phyloP scores from a whole-genome alignment of 2,329 filamentous ascomycete genomes.

The Parafenestella ontariensis region DNA sequence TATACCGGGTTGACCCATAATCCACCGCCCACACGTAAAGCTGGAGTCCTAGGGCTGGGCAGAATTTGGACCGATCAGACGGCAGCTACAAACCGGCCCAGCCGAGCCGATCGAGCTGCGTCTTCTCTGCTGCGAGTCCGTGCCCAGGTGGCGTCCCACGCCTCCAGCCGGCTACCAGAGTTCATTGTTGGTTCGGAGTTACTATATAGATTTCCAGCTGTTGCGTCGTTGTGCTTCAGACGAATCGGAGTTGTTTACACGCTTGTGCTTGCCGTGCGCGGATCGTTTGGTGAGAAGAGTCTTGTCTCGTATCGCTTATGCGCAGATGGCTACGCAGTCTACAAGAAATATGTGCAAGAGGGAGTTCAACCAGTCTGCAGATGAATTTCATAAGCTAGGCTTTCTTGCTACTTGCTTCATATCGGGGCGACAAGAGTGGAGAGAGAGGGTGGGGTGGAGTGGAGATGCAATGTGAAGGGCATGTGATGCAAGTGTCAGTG shows the following conservation, averaged over 20 bases:
- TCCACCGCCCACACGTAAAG: slow-evolving; percentile 33
- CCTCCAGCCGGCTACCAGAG: slow-evolving; percentile 43
- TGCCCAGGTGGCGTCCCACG: slow-evolving; percentile 46
- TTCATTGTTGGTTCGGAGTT: slow-evolving; percentile 23
- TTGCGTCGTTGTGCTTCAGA: slow-evolving; percentile 28
- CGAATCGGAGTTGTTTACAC: slow-evolving; percentile 24
- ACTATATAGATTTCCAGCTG: slow-evolving; percentile 4
- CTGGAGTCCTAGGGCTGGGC: slow-evolving; percentile 50
- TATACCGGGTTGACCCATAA: slow-evolving; percentile 18
- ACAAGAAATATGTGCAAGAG: slow-evolving; percentile 17
- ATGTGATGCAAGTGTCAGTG: slow-evolving; percentile 3
- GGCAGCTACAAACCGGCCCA: slow-evolving; percentile 18
- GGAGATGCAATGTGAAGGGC: not conserved
- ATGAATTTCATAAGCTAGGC: slow-evolving; percentile 15
- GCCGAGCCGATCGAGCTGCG: slow-evolving; percentile 27
- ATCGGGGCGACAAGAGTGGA: slow-evolving; percentile 11
- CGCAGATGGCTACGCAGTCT: not conserved
- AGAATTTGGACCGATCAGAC: slow-evolving; percentile 45
- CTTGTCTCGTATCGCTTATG: slow-evolving; percentile 37
- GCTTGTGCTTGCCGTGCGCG: slow-evolving; percentile 19
- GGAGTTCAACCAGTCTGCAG: slow-evolving; percentile 17
- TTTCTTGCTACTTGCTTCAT: slow-evolving; percentile 3
- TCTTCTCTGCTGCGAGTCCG: slow-evolving; percentile 49
- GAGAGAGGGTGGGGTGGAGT: slow-evolving; percentile 5
- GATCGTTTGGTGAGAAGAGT: slow-evolving; percentile 15